phyloP scores from a whole-genome alignment of 2,329 filamentous ascomycete species.

The Penicillium olsonii region DNA sequence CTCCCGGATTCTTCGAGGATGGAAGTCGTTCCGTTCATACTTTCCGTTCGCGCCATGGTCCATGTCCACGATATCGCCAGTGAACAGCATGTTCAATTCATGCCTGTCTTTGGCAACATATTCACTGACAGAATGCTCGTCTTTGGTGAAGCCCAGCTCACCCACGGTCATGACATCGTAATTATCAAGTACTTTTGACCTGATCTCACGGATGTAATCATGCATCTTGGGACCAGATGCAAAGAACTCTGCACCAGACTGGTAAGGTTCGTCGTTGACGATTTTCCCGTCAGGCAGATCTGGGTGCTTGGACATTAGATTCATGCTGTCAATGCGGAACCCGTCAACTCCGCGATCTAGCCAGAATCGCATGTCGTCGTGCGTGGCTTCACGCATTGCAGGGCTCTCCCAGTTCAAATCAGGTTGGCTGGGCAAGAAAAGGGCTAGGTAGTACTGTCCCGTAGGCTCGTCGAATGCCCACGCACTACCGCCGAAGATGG shows the following conservation, averaged over 20 bases:
- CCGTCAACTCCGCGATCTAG: background rate
- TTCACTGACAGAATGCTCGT: conserved; percentile 7
- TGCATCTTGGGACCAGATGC: conserved; percentile 46
- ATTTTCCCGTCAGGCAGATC: conserved; percentile 49
- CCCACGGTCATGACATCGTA: conserved; percentile 40
- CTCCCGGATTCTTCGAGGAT: conserved; percentile 7
- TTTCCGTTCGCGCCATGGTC: conserved; percentile 46
- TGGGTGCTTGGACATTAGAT: conserved; percentile 53
- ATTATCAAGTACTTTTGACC: conserved; percentile 33
- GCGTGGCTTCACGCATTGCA: conserved; percentile 64
- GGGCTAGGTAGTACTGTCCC: conserved; percentile 59
- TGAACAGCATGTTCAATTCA: conserved; percentile 45
- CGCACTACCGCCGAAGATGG: conserved; percentile 51
- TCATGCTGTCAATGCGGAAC: background rate
- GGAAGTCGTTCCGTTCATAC: conserved; percentile 32
- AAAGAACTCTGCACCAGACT: conserved; percentile 50
- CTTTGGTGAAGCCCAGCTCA: conserved; percentile 8
- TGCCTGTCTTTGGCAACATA: conserved; percentile 42
- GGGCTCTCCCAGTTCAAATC: conserved; percentile 78
- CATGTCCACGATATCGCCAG: conserved; percentile 36
- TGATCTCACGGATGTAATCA: conserved; percentile 41
- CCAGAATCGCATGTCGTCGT: conserved; percentile 54
- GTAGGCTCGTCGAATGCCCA: conserved; percentile 65
- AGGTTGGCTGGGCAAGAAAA: conserved; percentile 43
- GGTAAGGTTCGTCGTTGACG: conserved; percentile 51